Conservation (phyloP, 2,329 filamentous ascomycete genomes). For the Dactylella cylindrospora region DNA sequence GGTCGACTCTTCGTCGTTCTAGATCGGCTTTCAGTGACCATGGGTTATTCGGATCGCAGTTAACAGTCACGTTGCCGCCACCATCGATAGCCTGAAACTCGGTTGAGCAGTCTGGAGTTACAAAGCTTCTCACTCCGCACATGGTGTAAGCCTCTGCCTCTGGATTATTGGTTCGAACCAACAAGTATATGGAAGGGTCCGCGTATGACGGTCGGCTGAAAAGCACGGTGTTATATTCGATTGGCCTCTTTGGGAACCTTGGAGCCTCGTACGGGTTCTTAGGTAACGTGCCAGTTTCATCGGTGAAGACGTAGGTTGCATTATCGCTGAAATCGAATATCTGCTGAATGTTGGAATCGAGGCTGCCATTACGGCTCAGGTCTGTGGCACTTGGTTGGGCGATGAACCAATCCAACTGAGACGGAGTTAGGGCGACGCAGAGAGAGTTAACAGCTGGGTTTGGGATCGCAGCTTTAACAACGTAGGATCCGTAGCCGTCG, state of each 20-base stretch:
- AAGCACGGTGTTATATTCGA: constrained; percentile 14
- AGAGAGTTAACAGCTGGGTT: constrained; percentile 71
- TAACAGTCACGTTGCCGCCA: constrained; percentile 28
- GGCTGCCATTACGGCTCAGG: constrained; percentile 1
- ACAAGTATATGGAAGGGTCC: constrained; percentile 19
- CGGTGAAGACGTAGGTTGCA: constrained; percentile 51
- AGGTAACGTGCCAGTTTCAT: not conserved
- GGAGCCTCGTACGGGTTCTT: constrained; percentile 12
- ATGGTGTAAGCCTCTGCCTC: constrained; percentile 54
- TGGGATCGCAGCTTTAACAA: constrained; percentile 67
- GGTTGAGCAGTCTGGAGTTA: constrained; percentile 64
- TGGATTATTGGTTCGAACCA: not conserved
- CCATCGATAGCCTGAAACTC: constrained; percentile 36
- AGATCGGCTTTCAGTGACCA: constrained; percentile 40
- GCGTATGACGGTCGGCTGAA: not conserved
- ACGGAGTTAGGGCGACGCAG: constrained; percentile 65
- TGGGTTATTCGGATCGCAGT: constrained; percentile 34
- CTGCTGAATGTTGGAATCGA: constrained; percentile 11
- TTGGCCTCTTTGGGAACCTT: constrained; percentile 9
- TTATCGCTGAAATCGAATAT: constrained; percentile 50
- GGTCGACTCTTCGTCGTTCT: constrained; percentile 53
- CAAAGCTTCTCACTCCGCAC: constrained; percentile 66
- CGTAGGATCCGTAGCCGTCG: constrained; percentile 68
- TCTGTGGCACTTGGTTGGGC: not conserved
- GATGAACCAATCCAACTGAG: constrained; percentile 57